phyloP scores from a whole-genome alignment of 148 eudicot genomes.

The Amaranthus cruentus region DNA sequence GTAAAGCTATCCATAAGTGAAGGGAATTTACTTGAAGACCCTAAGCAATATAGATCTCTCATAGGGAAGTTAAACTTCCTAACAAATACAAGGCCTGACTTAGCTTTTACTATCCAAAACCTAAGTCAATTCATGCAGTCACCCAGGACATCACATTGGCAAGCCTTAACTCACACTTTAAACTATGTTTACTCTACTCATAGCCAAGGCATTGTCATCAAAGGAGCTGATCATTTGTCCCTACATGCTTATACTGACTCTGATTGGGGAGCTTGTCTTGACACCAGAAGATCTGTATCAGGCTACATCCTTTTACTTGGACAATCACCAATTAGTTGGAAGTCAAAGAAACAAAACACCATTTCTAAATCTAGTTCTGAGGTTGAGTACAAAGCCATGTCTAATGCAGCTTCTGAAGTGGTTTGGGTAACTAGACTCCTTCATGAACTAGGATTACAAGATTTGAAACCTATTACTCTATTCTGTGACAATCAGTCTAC shows the following conservation, averaged over 20 bases:
- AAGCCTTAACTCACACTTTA: background rate
- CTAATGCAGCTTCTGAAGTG: background rate
- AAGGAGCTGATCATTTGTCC: background rate
- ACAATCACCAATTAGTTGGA: background rate
- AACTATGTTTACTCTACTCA: background rate
- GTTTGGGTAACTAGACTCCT: background rate
- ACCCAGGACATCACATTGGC: background rate
- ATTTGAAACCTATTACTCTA: background rate
- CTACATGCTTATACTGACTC: background rate
- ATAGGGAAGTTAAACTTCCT: background rate
- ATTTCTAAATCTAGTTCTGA: background rate
- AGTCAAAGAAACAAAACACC: background rate
- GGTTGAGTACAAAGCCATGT: background rate
- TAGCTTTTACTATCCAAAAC: background rate
- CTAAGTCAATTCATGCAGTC: background rate
- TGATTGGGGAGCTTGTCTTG: background rate
- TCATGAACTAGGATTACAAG: background rate
- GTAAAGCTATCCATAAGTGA: background rate
- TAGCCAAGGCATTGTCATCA: background rate
- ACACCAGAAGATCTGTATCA: background rate
- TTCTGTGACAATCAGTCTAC: conserved; percentile 5
- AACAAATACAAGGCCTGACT: background rate
- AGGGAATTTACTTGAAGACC: background rate
- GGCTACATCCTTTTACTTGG: background rate
- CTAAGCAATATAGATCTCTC: background rate